Percentiles rank a stretch among this genome's conserved stretches.
Conservation (phyloP, 805 yeast genomes). For the Candida suzukii region DNA sequence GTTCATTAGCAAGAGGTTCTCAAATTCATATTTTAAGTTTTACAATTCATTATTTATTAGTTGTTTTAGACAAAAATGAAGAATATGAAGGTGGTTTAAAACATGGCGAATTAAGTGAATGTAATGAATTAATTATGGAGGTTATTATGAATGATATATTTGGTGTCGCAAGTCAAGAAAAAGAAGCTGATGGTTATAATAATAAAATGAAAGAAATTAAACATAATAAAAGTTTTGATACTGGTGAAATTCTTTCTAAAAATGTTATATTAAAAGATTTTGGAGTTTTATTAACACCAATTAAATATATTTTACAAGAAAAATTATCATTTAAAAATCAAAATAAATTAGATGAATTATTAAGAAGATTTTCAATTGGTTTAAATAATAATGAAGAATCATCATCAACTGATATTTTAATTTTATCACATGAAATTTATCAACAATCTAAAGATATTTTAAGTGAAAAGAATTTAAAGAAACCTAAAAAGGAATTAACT, state of each 20-base stretch:
- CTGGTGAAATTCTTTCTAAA: conserved; percentile 70
- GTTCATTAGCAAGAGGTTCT: conserved; percentile 81
- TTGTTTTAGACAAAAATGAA: conserved; percentile 30
- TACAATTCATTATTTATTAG: conserved; percentile 71
- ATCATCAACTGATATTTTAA: conserved; percentile 48
- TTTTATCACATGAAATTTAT: conserved; percentile 69
- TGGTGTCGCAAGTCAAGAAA: conserved; percentile 89
- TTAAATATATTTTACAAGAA: conserved; percentile 56
- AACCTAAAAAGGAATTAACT: conserved; percentile 11
- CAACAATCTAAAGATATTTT: conserved; percentile 37
- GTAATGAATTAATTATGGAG: conserved; percentile 50
- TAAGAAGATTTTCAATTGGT: conserved; percentile 76
- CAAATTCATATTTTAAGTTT: conserved; percentile 89
- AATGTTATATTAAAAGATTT: conserved; percentile 56
- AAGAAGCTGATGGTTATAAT: conserved; percentile 87
- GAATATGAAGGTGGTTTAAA: conserved; percentile 24
- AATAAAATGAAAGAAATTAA: conserved; percentile 87
- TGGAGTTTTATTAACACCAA: conserved; percentile 54
- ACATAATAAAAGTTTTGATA: conserved; percentile 79
- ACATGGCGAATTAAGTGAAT: conserved; percentile 72
- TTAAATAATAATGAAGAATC: conserved; percentile 61
- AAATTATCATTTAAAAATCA: conserved; percentile 62
- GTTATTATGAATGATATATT: conserved; percentile 88
- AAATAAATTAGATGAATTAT: conserved; percentile 68
- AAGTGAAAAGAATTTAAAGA: conserved; percentile 11